These are phyloP conservation scores for Apiospora malaysiana DNA, from an alignment of 2,329 filamentous ascomycete genomes.

Conservation along the genomic window DNA sequence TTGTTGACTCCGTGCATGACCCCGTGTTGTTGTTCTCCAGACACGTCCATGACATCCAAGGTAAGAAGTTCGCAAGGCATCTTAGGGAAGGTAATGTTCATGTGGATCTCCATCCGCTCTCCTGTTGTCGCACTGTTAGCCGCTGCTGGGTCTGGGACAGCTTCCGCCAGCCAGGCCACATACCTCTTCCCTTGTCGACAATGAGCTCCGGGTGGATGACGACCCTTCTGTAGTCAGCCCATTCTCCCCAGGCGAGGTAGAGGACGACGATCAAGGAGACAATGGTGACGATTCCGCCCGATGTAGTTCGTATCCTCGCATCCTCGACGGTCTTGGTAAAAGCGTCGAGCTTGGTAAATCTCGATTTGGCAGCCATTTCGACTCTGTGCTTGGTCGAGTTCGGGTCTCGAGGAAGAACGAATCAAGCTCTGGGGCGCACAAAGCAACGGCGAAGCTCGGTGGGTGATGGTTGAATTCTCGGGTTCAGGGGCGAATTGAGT, in stretches of 20 bases:
- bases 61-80: conserved; percentile 95
- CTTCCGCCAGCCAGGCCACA: conserved; percentile 29
- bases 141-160: not conserved
- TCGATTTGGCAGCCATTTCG: conserved; percentile 84
- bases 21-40: conserved; percentile 93
- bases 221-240: conserved; percentile 88
- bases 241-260: conserved; percentile 93
- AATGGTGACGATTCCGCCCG: conserved; percentile 93
- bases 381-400: not conserved
- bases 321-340: conserved; percentile 99
- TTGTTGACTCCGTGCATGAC: conserved; percentile 93
- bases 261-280: conserved; percentile 86
- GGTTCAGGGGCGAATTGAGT: conserved; percentile 24
- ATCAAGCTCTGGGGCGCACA: conserved; percentile 17
- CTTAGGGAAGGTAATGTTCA: conserved; percentile 94
- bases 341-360: conserved; percentile 96
- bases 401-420: not conserved
- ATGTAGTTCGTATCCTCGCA: conserved; percentile 93
- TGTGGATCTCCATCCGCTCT: conserved; percentile 98
- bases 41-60: conserved; percentile 98
- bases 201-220: conserved; percentile 90
- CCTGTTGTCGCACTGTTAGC: conserved; percentile 53
- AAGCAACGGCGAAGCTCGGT: conserved; percentile 11
- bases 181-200: conserved; percentile 95
- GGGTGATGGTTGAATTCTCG: conserved; percentile 21